Base-by-base conservation (phyloP, 2,329 filamentous ascomycete species). In the Cyphellophora attinorum region DNA sequence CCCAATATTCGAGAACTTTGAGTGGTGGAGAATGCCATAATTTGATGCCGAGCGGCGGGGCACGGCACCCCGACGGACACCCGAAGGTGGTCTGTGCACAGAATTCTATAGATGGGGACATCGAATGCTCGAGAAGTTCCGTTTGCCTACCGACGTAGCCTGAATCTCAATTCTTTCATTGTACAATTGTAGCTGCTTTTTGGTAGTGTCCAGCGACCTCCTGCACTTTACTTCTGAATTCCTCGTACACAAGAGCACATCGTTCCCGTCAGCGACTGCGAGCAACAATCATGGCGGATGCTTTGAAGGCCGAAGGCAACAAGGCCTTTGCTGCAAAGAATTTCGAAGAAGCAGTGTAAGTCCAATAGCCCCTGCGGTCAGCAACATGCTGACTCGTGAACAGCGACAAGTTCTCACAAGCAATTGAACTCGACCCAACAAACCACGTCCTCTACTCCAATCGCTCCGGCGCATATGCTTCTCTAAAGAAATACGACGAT, bases 361-460 rank as follows among this genome's bases (percentile, higher is more conserved):
- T 77, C 43, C 38, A 34, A 37, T 48, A 50, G 45, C 48, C 48
- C 48, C 45, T 47, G 32, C 46, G 33, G 33, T 25, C 37, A 19
- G 14, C n/a, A 30, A 12, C 19, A 16, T 33, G 31, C 23, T 38
- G 47, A 27, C 40, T 30, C 21, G 15, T n/a, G 31, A 28, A 18
- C 50, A 95, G 89, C 59, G 81, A 88, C 50, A 91, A 95, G 57
- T 98, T 98, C 64, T 82, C 86, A 38, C 74, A 94, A 63, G 91
- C 91, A 34, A 95, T 98, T 55, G 81, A 77, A 37, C 64, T 93
- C 53, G 84, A 95, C 45, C 81, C 88, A 32, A 66, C 70, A 42
- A 98, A 98, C 62, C 91, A 98, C 62, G 89, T 98, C 49, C 81
- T 98, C 38, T 98, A 89, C 73, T 96, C 88, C 55, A 98, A 98